Percentiles rank a stretch among this genome's conserved stretches.
phyloP scores from a whole-genome alignment of 1,139 yeast genomes.

The Hemisphaericaspora lyxosophila region DNA sequence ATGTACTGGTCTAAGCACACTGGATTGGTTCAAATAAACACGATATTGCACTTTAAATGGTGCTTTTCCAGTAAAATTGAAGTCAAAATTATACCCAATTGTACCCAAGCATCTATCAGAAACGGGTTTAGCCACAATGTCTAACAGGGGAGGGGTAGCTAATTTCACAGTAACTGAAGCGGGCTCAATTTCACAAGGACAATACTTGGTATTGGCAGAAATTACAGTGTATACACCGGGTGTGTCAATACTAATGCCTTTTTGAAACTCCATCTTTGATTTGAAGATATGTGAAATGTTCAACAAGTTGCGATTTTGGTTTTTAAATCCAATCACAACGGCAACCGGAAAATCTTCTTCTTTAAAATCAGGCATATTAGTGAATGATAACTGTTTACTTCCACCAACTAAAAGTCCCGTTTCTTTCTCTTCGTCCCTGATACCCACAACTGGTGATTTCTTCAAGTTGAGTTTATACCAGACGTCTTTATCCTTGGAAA shows the following conservation, averaged over 20 bases:
- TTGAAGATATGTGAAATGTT: slow-evolving; percentile 38
- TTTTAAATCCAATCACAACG: slow-evolving; percentile 29
- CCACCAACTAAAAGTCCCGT: slow-evolving; percentile 43
- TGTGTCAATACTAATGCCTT: slow-evolving; percentile 41
- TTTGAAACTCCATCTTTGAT: slow-evolving; percentile 23
- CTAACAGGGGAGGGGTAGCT: slow-evolving; percentile 50
- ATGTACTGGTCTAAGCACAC: slow-evolving; percentile 31
- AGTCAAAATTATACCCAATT: slow-evolving; percentile 70
- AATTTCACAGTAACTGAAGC: slow-evolving; percentile 19
- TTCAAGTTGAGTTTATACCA: slow-evolving; percentile 61
- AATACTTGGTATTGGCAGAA: slow-evolving; percentile 55
- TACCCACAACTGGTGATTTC: slow-evolving; percentile 52
- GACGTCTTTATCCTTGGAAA: slow-evolving; percentile 47
- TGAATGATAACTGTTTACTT: slow-evolving; percentile 33
- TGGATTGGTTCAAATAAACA: slow-evolving; percentile 50
- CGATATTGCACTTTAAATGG: slow-evolving; percentile 72
- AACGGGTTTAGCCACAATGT: slow-evolving; percentile 57
- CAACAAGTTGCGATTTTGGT: slow-evolving; percentile 18
- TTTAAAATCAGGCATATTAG: slow-evolving; percentile 19
- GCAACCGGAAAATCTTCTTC: slow-evolving; percentile 48
- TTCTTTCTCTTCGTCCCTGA: slow-evolving; percentile 36
- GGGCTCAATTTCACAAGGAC: slow-evolving; percentile 60
- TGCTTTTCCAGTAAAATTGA: slow-evolving; percentile 74
- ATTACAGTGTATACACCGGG: slow-evolving; percentile 67
- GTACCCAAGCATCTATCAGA: slow-evolving; percentile 91